Evolutionary conservation across 345 rosid genomes (phyloP), one percentile per base, ranked within the genome.

Genomic region (Salix koriyanagi): DNA sequence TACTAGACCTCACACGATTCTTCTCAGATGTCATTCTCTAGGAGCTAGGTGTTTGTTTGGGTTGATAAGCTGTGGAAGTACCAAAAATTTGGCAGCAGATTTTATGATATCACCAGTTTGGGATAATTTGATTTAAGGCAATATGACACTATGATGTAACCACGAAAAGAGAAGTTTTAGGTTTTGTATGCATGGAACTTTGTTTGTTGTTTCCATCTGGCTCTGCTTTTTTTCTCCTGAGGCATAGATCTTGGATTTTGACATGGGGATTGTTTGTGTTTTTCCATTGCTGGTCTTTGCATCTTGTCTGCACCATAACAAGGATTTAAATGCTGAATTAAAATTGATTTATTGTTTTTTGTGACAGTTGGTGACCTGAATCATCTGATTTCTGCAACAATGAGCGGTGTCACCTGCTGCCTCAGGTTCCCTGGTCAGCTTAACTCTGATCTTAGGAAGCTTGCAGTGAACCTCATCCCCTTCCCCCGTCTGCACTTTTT

Each of bases 361-460:
- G 39, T 37, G 44, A 39, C 67, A 76, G 78, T 76, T 68, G 78
- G 79, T 0, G 79, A 76, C 60, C 79, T 76, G 60, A 76, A 76
- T 61, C 79, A 76, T n/a, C 41, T 76, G 74, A 76, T 76, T 23
- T 76, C 79, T 76, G 79, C 79, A 58, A 76, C 79, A 9, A 76
- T 76, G 79, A 76, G 79, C 6, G 79, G 79, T 0, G 79, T 76
- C 2, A 76, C 79, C 36, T 76, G 79, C 73, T 76, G 79, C 79
- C 79, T 76, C 15, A 21, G 79, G 56, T 76, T 76, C 56, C 79
- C 79, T 42, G 79, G 79, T 7, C 79, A 76, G 48, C 79, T 76
- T 13, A 76, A 76, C 73, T 76, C 79, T 56, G 79, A 76, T 14
- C 74, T 76, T 2, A 76, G 79, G 74, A 76, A 76, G 60, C 79